These are phyloP conservation scores for Rhodotorula sp. DNA, from an alignment of 1,284 basidiomycete species.

Conservation along the genomic window DNA sequence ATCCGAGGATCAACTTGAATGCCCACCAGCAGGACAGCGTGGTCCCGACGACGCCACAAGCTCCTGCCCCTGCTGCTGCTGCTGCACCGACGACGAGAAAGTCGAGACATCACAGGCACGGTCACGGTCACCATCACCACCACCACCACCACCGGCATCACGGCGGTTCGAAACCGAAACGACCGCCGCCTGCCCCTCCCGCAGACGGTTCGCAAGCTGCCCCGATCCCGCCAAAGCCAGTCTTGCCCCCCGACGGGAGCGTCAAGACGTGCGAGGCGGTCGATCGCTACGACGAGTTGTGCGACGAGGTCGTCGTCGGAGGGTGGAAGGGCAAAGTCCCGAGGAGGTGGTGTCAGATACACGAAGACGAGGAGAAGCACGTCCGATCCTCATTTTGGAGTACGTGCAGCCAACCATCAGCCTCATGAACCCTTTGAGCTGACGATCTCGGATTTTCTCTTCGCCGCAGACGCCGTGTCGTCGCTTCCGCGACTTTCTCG, in stretches of 20 bases:
- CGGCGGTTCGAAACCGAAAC: constrained; percentile 6
- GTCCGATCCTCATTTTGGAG: constrained; percentile 31
- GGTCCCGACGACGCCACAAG: neutral
- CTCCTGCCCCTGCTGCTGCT: neutral
- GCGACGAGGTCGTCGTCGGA: constrained; percentile 37
- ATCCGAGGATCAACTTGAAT: neutral
- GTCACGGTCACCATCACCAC: neutral
- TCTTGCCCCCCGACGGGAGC: constrained; percentile 20
- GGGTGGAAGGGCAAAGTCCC: constrained; percentile 39
- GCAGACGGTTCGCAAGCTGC: neutral
- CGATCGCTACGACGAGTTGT: constrained; percentile 27
- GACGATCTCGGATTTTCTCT: neutral
- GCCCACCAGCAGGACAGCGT: neutral
- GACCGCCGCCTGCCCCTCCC: constrained; percentile 16
- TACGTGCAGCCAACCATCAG: constrained; percentile 2
- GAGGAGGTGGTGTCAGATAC: constrained; percentile 30
- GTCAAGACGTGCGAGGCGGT: constrained; percentile 36
- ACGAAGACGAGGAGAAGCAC: constrained; percentile 35
- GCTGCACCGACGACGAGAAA: neutral
- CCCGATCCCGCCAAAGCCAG: neutral
- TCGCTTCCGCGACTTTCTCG: constrained; percentile 20
- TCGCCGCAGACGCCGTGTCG: constrained; percentile 15
- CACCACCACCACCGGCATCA: neutral
- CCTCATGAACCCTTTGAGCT: too few species aligned
- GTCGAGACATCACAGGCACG: constrained; percentile 1